A percentile compares a stretch with the other conserved stretches of the same genome.
Evolutionary conservation across 2,329 filamentous ascomycete genomes (phyloP).

Genomic region (Trichophyton rubrum): DNA sequence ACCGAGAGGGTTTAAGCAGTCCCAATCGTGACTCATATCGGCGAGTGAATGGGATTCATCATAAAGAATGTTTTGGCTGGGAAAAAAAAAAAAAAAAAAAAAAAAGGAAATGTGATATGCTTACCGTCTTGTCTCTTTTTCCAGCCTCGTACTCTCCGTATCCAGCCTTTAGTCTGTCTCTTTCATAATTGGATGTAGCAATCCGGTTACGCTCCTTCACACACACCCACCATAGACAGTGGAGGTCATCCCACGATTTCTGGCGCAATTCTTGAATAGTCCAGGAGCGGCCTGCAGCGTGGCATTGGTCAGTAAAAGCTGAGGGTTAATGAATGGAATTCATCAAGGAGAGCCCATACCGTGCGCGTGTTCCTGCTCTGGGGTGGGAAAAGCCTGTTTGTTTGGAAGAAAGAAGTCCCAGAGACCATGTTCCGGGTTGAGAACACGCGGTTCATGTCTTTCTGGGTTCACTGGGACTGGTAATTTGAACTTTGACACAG

Average conservation of each 20-base stretch:
- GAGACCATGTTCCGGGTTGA: slow-evolving; percentile 68
- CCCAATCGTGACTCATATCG: slow-evolving; percentile 20
- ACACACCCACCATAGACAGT: slow-evolving; percentile 89
- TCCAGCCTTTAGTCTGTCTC: slow-evolving; percentile 52
- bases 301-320: background rate
- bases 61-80: slow-evolving; percentile 5
- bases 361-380: slow-evolving; percentile 53
- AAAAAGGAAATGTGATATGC: slow-evolving; percentile 18
- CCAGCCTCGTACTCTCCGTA: slow-evolving; percentile 60
- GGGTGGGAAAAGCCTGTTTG: slow-evolving; percentile 56
- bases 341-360: slow-evolving; percentile 35
- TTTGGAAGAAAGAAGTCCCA: slow-evolving; percentile 80
- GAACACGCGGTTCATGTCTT: slow-evolving; percentile 35
- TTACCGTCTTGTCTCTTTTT: slow-evolving; percentile 53
- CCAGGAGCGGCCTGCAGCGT: slow-evolving; percentile 59
- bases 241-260: slow-evolving; percentile 90
- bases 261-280: slow-evolving; percentile 68
- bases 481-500: slow-evolving; percentile 57
- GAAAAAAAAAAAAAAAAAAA: background rate
- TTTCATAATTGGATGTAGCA: slow-evolving; percentile 61
- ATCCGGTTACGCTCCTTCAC: slow-evolving; percentile 82
- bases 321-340: background rate
- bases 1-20: slow-evolving; percentile 18
- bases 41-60: slow-evolving; percentile 22
- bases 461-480: slow-evolving; percentile 57